Evolutionary conservation across 2,329 filamentous ascomycete genomes (phyloP).

Genomic region (Talaromyces sp.): DNA sequence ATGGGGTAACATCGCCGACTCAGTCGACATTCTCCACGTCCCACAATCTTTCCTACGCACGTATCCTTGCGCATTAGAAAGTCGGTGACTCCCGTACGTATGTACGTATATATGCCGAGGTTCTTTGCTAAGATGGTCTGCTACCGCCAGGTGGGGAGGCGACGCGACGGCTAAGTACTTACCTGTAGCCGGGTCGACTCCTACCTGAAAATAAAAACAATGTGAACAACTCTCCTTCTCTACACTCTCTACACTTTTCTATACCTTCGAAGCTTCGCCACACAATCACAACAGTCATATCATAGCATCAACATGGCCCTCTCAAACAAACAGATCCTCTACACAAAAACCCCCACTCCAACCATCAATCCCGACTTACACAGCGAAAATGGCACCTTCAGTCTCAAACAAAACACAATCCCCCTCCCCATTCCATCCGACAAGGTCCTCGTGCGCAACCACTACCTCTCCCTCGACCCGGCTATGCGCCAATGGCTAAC

Average conservation of each 20-base stretch:
- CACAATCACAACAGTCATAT: not conserved
- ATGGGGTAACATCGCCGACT: slow-evolving; percentile 7
- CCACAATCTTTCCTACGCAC: not conserved
- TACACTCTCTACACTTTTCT: not conserved
- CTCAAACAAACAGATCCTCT: slow-evolving; percentile 39
- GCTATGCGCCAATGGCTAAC: slow-evolving; percentile 74
- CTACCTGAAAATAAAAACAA: not conserved
- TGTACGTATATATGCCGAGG: not conserved
- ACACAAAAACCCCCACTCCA: slow-evolving; percentile 34
- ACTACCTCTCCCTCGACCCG: slow-evolving; percentile 70
- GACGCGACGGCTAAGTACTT: no score
- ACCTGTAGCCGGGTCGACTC: not conserved
- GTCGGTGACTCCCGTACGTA: no score
- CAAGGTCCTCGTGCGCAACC: slow-evolving; percentile 58
- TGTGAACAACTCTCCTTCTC: not conserved
- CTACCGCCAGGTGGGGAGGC: no score
- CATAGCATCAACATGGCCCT: slow-evolving; percentile 16
- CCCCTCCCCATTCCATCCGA: slow-evolving; percentile 45
- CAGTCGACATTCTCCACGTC: not conserved
- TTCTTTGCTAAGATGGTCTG: not conserved
- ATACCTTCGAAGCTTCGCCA: not conserved
- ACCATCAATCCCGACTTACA: slow-evolving; percentile 38
- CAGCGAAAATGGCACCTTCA: slow-evolving; percentile 34
- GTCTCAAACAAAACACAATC: slow-evolving; percentile 30
- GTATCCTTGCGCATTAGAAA: not conserved